Evolutionary conservation across 805 yeast genomes (phyloP), one percentile per base, ranked within the genome.

Genomic region (Saccharomycopsis lassenensis): DNA sequence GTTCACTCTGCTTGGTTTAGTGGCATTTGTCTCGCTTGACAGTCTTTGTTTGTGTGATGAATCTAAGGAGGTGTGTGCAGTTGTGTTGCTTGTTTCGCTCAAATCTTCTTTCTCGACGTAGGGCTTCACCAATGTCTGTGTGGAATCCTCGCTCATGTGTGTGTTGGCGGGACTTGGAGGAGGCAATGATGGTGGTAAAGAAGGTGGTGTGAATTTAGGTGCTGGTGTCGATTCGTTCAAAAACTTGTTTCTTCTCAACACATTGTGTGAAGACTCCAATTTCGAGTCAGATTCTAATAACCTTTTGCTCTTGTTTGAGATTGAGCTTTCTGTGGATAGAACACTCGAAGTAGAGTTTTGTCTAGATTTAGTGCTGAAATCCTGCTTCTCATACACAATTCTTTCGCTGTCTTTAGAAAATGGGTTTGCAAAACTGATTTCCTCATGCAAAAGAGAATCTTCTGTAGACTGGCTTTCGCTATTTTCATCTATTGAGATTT

Each of bases 141-240:
- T 16, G 5, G 41, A 38, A 6, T 33, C 41, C 25, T 33, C 41
- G 24, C 41, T 38, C 12, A n/a, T 20, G 22, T 26, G 31, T 4
- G 40, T 37, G 19, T 19, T 25, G 11, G 41, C 38, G 6, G 41
- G 37, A 17, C 31, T 28, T 7, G 34, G 7, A n/a, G n/a, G n/a
- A n/a, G n/a, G n/a, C n/a, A n/a, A n/a, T n/a, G n/a, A n/a, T n/a
- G n/a, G 19, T 16, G 41, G 41, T 4, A 29, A 15, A 10, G 20
- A 33, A 6, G 41, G 41, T 27, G 41, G 41, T n/a, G 29, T 22
- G 12, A 36, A 36, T 4, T 14, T 36, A 11, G 39, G 39, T 15
- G 23, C 29, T 5, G 39, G 39, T 15, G 23, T 36, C 6, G 30
- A 11, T 24, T 36, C 39, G n/a, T 29, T 31, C 11, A 36, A 24